phyloP scores from a whole-genome alignment of 148 eudicot species.

The Agrostemma githago region DNA sequence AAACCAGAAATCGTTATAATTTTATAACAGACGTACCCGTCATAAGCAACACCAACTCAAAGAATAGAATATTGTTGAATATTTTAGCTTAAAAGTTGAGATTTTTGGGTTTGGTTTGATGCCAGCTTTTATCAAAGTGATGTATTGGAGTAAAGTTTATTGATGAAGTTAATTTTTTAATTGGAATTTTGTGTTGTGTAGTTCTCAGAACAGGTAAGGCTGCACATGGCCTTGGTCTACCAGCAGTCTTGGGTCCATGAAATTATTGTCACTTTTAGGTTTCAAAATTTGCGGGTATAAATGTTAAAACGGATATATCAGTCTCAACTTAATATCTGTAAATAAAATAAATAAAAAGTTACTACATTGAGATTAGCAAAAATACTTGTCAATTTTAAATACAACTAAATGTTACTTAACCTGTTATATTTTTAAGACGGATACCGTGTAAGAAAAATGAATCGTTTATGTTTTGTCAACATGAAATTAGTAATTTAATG shows the following conservation, averaged over 20 bases:
- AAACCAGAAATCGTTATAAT: no score
- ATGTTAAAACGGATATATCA: not conserved
- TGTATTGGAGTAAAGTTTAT: not conserved
- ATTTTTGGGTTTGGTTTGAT: not conserved
- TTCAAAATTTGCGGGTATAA: slow-evolving; percentile 9
- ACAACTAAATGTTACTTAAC: no score
- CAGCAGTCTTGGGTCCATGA: slow-evolving; percentile 17
- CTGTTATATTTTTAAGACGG: no score
- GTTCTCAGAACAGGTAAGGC: slow-evolving; percentile 26
- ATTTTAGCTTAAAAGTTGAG: not conserved
- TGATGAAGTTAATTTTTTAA: not conserved
- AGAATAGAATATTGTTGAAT: not conserved
- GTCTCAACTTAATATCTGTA: no score
- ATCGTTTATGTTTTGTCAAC: not conserved
- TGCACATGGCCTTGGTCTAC: slow-evolving; percentile 33
- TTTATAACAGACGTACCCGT: no score
- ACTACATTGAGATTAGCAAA: no score
- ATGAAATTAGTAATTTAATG: no score
- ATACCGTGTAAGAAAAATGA: no score
- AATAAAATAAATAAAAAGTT: no score
- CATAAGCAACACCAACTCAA: no score
- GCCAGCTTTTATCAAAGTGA: not conserved
- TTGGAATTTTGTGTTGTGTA: slow-evolving; percentile 24
- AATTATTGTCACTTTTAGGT: slow-evolving; percentile 16
- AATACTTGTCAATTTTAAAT: no score